Percentiles rank a stretch among this genome's conserved stretches.
These are phyloP conservation scores for Pseudozyma sp. DNA, from an alignment of 1,284 basidiomycete species.

Conservation along the genomic window DNA sequence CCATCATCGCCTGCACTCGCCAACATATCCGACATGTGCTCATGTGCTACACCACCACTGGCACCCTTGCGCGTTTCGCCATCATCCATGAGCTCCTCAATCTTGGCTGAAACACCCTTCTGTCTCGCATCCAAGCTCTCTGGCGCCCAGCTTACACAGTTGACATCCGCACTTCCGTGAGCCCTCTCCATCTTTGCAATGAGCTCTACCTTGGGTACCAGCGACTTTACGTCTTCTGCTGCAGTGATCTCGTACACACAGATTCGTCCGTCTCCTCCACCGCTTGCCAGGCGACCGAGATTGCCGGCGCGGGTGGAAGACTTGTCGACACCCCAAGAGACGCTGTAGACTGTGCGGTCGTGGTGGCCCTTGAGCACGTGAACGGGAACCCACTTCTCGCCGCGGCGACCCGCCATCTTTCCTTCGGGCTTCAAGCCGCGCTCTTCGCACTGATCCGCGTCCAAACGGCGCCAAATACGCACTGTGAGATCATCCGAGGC, in stretches of 20 bases:
- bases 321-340: constrained; percentile 76
- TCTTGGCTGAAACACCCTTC: constrained; percentile 31
- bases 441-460: constrained; percentile 60
- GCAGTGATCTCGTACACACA: constrained; percentile 77
- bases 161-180: constrained; percentile 82
- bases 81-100: constrained; percentile 44
- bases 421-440: constrained; percentile 58
- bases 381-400: constrained; percentile 69
- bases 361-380: constrained; percentile 71
- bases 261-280: constrained; percentile 81
- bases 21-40: constrained; percentile 73
- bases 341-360: constrained; percentile 80
- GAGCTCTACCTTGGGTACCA: constrained; percentile 43
- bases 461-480: constrained; percentile 71
- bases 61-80: constrained; percentile 56
- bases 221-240: constrained; percentile 25
- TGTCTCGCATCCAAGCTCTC: constrained; percentile 39
- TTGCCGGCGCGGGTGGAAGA: constrained; percentile 33
- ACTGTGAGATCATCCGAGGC: constrained; percentile 81
- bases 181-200: constrained; percentile 71
- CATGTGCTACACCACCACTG: constrained; percentile 8
- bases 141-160: constrained; percentile 80
- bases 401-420: constrained; percentile 59
- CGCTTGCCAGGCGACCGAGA: constrained; percentile 80
- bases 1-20: constrained; percentile 86